phyloP scores from a whole-genome alignment of 2,329 filamentous ascomycete species.

The Alternaria conjuncta region DNA sequence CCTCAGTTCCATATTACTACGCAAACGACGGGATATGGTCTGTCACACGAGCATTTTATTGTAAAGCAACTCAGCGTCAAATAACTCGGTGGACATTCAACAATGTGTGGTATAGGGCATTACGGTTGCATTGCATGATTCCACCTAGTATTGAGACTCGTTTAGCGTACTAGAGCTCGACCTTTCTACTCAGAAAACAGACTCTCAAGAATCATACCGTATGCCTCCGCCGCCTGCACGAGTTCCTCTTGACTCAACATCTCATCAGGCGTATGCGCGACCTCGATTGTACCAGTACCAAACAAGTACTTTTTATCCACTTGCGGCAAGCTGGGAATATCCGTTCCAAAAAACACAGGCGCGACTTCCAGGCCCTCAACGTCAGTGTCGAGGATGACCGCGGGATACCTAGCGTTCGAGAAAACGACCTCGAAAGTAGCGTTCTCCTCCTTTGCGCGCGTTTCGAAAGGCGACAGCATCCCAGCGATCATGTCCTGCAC shows the following conservation, averaged over 20 bases:
- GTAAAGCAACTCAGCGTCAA: too few relatives aligned
- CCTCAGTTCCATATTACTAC: too few relatives aligned
- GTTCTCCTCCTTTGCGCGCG: slow-evolving; percentile 19
- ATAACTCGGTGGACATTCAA: fast-evolving
- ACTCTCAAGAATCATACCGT: slow-evolving; percentile 27
- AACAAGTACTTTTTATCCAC: slow-evolving; percentile 32
- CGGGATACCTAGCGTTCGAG: slow-evolving; percentile 12
- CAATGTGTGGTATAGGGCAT: neutral
- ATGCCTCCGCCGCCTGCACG: slow-evolving; percentile 30
- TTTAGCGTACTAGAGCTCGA: neutral
- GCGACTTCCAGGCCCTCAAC: slow-evolving; percentile 29
- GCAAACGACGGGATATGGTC: neutral
- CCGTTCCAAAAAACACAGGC: slow-evolving; percentile 33
- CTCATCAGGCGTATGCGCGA: slow-evolving; percentile 32
- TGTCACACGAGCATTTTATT: neutral
- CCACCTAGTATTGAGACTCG: neutral
- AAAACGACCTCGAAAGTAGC: slow-evolving; percentile 23
- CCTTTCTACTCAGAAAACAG: slow-evolving; percentile 16
- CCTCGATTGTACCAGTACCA: slow-evolving; percentile 29
- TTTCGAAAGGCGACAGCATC: slow-evolving; percentile 22
- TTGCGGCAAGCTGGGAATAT: slow-evolving; percentile 31
- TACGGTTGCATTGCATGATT: neutral
- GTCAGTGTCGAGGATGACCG: slow-evolving; percentile 29
- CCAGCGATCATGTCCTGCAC: slow-evolving; percentile 26
- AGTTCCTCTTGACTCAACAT: slow-evolving; percentile 27